These are phyloP conservation scores for Termitomyces sp. DNA, from an alignment of 768 basidiomycete genomes.

Conservation along the genomic window DNA sequence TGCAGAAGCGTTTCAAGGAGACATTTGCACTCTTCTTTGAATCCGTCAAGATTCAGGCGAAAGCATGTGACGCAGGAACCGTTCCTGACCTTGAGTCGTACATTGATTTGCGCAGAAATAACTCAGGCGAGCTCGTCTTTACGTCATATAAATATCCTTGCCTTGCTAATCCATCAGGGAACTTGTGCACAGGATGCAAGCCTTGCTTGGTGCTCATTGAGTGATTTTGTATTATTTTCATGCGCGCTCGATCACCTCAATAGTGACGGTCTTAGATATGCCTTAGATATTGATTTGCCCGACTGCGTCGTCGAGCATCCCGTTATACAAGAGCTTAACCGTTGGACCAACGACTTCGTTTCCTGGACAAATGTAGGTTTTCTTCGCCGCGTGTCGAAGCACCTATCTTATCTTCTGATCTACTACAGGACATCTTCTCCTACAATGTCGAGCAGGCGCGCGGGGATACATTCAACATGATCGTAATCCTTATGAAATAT, in stretches of 20 bases:
- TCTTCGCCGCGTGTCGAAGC: not conserved
- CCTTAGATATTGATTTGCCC: constrained; percentile 62
- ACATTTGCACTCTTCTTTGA: constrained; percentile 65
- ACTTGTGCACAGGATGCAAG: constrained; percentile 44
- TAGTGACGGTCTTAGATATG: constrained; percentile 35
- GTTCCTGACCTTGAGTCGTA: constrained; percentile 72
- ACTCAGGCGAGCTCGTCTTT: constrained; percentile 42
- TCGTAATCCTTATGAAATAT: constrained; percentile 62
- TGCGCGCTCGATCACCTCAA: not conserved
- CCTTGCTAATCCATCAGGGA: not conserved
- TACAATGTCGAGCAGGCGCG: constrained; percentile 73
- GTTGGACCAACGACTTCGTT: constrained; percentile 71
- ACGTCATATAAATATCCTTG: not conserved
- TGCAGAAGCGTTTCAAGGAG: constrained; percentile 65
- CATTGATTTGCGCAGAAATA: constrained; percentile 66
- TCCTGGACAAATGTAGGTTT: constrained; percentile 75
- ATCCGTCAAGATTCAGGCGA: constrained; percentile 58
- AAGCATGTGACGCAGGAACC: constrained; percentile 43
- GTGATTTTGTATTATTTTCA: constrained; percentile 24
- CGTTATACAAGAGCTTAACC: constrained; percentile 51
- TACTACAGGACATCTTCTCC: constrained; percentile 60
- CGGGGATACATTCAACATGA: constrained; percentile 67
- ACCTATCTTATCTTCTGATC: not conserved
- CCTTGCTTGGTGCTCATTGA: constrained; percentile 74
- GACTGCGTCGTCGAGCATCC: constrained; percentile 67